phyloP scores from a whole-genome alignment of 2,329 filamentous ascomycete species.

The Penicillium palitans region DNA sequence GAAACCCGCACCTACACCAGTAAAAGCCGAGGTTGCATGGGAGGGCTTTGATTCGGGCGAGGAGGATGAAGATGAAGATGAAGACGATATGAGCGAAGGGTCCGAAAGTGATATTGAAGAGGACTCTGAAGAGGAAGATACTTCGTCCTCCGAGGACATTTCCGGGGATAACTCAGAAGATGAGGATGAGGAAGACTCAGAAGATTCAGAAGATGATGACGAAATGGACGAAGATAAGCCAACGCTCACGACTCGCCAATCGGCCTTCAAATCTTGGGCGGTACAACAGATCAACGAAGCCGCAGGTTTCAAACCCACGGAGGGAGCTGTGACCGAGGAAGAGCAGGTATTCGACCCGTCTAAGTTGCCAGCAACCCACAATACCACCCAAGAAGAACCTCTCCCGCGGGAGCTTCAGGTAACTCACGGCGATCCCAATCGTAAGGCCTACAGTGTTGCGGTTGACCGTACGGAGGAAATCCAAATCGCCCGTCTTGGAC shows the following conservation, averaged over 20 bases:
- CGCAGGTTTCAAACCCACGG: constrained; percentile 64
- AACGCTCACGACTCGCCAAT: constrained; percentile 44
- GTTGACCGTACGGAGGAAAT: constrained; percentile 71
- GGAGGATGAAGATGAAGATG: constrained; percentile 37
- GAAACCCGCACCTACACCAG: constrained; percentile 37
- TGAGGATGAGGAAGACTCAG: constrained; percentile 23
- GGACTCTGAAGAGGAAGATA: constrained; percentile 32
- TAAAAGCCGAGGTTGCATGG: constrained; percentile 44
- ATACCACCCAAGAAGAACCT: constrained; percentile 41
- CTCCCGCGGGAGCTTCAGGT: constrained; percentile 42
- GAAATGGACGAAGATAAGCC: constrained; percentile 18
- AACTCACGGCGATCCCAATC: constrained; percentile 47
- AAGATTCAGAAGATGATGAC: constrained; percentile 25
- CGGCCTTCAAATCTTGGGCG: constrained; percentile 93
- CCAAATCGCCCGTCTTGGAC: constrained; percentile 71
- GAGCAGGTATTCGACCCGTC: constrained; percentile 34
- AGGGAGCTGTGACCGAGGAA: constrained; percentile 34
- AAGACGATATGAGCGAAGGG: constrained; percentile 26
- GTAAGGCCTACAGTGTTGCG: constrained; percentile 74
- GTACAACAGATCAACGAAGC: constrained; percentile 81
- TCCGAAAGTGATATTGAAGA: constrained; percentile 27
- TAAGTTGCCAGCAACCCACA: constrained; percentile 39
- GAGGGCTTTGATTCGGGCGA: constrained; percentile 49
- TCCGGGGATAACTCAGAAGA: constrained; percentile 18
- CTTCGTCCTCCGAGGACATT: constrained; percentile 13